Evolutionary conservation across 1,284 basidiomycete genomes (phyloP), one percentile per base, ranked within the genome.

Genomic region (Pyrrhoderma lamaoense): DNA sequence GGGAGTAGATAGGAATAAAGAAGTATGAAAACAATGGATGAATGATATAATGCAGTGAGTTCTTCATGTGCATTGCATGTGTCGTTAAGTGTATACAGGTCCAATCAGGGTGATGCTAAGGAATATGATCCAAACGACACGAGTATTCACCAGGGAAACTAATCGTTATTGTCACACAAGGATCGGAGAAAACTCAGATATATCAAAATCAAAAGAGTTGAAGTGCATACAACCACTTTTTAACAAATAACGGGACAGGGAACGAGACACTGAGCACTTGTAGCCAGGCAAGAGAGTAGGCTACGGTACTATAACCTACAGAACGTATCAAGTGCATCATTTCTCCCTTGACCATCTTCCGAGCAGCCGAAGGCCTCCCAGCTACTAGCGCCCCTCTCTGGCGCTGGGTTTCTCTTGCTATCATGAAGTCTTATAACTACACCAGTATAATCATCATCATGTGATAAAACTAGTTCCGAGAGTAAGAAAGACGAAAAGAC

Each of bases 131-230:
- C 76, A 53, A 76, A 75, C 2, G 72, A 59, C 18, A 78, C 70
- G 45, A 77, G 66, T 5, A 74, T 56, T 72, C 74, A 76, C 70
- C 72, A 78, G 1, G 76, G 75, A 43, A 78, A 56, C 76, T 77
- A 23, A 25, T 11, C 13, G 47, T 9, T 27, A n/a, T 40, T 8
- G 7, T 14, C 37, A 16, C 23, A 14, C 14, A 48, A 19, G 51
- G 22, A 16, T 7, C 5, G 21, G 13, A 16, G 9, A 16, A 37
- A 14, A 13, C 18, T 14, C 31, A 3, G n/a, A n/a, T n/a, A n/a
- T n/a, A n/a, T n/a, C 39, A 36, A 13, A 14, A 22, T 9, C 16
- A 16, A 36, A 34, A 25, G 23, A 42, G n/a, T 39, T 42, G 25
- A 2, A 38, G 18, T n/a, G 59, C 62, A 18, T 53, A 76, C 74